These are phyloP conservation scores for Leptosphaerulina australis DNA, from an alignment of 2,329 filamentous ascomycete species.

Conservation along the genomic window DNA sequence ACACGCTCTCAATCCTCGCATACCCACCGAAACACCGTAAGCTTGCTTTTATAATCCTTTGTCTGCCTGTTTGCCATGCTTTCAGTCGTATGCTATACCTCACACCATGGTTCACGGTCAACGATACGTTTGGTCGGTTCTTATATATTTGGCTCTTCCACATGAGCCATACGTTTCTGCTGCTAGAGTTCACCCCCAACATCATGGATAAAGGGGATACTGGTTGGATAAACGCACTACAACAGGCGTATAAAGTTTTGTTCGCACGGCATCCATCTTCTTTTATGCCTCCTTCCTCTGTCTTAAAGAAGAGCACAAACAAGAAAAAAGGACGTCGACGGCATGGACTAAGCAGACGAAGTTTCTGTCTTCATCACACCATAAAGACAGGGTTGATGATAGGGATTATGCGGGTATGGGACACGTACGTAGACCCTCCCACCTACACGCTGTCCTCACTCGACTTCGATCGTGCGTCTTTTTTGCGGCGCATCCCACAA, in stretches of 20 bases:
- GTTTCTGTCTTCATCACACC: neutral
- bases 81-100: constrained; percentile 17
- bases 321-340: no score
- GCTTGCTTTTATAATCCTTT: constrained; percentile 17
- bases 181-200: constrained; percentile 15
- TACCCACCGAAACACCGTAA: constrained; percentile 21
- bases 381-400: neutral
- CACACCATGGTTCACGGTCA: constrained; percentile 4
- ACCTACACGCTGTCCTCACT: neutral
- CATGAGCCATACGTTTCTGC: constrained; percentile 22
- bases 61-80: constrained; percentile 18
- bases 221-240: constrained; percentile 4
- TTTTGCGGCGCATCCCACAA: constrained; percentile 14
- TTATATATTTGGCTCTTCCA: constrained; percentile 29
- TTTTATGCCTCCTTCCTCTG: no score
- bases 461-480: neutral
- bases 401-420: neutral
- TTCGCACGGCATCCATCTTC: constrained; percentile 13
- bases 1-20: constrained; percentile 23
- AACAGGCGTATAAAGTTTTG: constrained; percentile 19
- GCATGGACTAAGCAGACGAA: no score
- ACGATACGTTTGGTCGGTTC: constrained; percentile 26
- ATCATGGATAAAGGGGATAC: neutral
- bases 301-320: no score
- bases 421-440: neutral